A percentile compares a stretch with the other conserved stretches of the same genome.
Conservation (phyloP, 768 basidiomycete genomes). For the Pleurotus cornucopiae region DNA sequence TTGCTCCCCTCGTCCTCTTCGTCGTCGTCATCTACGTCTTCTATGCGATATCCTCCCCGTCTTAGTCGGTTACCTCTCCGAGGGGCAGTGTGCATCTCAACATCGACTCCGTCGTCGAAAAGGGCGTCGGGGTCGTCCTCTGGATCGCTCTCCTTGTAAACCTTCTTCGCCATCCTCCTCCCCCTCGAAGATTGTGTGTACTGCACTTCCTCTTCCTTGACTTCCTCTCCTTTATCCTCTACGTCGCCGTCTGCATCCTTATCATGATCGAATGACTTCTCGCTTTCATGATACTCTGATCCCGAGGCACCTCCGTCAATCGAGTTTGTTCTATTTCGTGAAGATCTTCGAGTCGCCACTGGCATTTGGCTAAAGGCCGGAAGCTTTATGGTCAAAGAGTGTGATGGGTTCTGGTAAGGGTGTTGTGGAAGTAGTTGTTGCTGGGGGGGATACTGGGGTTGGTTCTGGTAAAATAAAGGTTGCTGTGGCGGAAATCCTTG, state of each 20-base stretch:
- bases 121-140: slow-evolving; percentile 25
- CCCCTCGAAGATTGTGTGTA: slow-evolving; percentile 31
- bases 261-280: slow-evolving; percentile 34
- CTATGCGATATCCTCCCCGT: slow-evolving; percentile 10
- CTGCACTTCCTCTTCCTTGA: slow-evolving; percentile 15
- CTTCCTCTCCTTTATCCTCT: slow-evolving; percentile 23
- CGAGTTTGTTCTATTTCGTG: slow-evolving; percentile 27
- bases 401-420: not conserved
- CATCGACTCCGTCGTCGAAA: slow-evolving; percentile 25
- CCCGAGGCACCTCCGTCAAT: slow-evolving; percentile 33
- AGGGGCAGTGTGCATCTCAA: slow-evolving; percentile 14
- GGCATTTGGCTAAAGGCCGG: slow-evolving; percentile 20
- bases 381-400: slow-evolving; percentile 22
- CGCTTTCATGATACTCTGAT: slow-evolving; percentile 47
- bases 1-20: slow-evolving; percentile 7
- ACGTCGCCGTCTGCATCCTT: slow-evolving; percentile 19
- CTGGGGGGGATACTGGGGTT: slow-evolving; percentile 4
- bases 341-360: slow-evolving; percentile 27
- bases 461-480: not conserved
- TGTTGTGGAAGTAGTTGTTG: not conserved
- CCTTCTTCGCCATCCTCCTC: slow-evolving; percentile 31
- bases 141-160: slow-evolving; percentile 47
- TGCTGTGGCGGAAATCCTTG: not conserved
- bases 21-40: slow-evolving; percentile 25
- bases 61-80: slow-evolving; percentile 20